Base-by-base conservation (phyloP, 2,329 filamentous ascomycete species). In the Pseudocercospora fijiensis region DNA sequence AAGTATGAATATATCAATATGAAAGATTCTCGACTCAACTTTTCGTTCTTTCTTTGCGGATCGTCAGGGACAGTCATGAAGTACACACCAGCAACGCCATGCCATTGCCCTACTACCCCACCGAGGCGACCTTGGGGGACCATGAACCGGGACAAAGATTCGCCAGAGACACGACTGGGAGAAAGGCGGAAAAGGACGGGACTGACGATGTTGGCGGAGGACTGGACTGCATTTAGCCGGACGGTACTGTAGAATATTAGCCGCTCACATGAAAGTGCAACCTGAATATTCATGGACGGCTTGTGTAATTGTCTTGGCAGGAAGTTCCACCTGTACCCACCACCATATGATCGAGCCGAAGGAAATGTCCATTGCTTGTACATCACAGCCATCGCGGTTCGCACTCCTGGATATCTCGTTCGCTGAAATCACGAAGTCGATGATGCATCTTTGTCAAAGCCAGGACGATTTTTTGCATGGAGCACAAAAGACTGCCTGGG, bases 31-130 rank as follows among this genome's bases (percentile, higher is more conserved):
- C 37, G 33, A 18, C 41, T 24, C 18, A 30, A 47, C 56, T 55
- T 62, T 51, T 57, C 49, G 37, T n/a, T 59, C 45, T 62, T 51
- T 57, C 49, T 49, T n/a, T 59, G 22, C 53, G 20, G 56, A 56
- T 58, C 61, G 24, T 53, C 61, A 63, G 56, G 56, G 59, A 63
- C 61, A 33, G 51, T 56, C 41, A 37, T 47, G 24, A 28, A 49
- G 22, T 28, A 57, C 37, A 59, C 28, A 63, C 61, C 55, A 63
- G 61, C 61, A 63, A 59, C 58, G 61, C 61, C 56, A 52, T 57
- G 55, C 41, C 60, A 51, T 62, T 56, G 56, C 61, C 59, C 61
- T 56, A 47, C 55, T 16, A 58, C 27, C 49, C 58, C 51, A 59
- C 26, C 43, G 41, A 30, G 41, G 27, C 43, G 57, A 22, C 16